Conservation (phyloP, 2,329 filamentous ascomycete genomes). For the Onygenales sp. region DNA sequence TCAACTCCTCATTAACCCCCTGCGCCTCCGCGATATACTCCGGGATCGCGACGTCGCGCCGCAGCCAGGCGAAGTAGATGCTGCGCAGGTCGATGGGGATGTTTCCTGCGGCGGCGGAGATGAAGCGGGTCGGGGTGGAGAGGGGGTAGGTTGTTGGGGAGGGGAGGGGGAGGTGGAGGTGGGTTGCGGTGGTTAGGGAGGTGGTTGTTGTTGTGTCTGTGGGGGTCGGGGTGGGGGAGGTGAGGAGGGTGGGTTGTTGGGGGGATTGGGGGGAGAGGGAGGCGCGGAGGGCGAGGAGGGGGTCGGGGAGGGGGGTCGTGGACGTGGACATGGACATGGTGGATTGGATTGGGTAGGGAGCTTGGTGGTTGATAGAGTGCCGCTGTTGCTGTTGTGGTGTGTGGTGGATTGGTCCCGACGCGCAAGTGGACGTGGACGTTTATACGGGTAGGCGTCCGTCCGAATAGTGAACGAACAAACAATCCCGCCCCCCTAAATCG, state of each 20-base stretch:
- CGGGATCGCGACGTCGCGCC: slow-evolving; percentile 79
- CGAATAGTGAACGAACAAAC: too few relatives aligned
- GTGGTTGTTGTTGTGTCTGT: slow-evolving; percentile 56
- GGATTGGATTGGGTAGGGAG: slow-evolving; percentile 59
- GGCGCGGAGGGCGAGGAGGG: slow-evolving; percentile 55
- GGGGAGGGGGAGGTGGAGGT: slow-evolving; percentile 55
- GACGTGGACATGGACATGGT: slow-evolving; percentile 22
- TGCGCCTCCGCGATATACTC: slow-evolving; percentile 84
- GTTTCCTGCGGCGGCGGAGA: slow-evolving; percentile 56
- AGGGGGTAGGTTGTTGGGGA: slow-evolving; percentile 65
- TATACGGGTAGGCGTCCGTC: too few relatives aligned
- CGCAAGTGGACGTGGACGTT: too few relatives aligned
- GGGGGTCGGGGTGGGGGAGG: slow-evolving; percentile 47
- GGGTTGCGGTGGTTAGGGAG: slow-evolving; percentile 49
- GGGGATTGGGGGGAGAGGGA: slow-evolving; percentile 52
- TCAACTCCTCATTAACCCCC: slow-evolving; percentile 68
- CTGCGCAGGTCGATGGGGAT: slow-evolving; percentile 75
- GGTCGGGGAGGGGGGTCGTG: slow-evolving; percentile 61
- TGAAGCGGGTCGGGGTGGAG: slow-evolving; percentile 71
- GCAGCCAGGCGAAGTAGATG: slow-evolving; percentile 93
- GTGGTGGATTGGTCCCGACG: too few relatives aligned
- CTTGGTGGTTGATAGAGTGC: slow-evolving; percentile 27
- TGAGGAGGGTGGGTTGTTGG: slow-evolving; percentile 56
- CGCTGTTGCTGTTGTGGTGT: background rate
- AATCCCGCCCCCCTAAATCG: too few relatives aligned